phyloP scores from a whole-genome alignment of 1,139 yeast species.

The Saccharomyces pastorianus region DNA sequence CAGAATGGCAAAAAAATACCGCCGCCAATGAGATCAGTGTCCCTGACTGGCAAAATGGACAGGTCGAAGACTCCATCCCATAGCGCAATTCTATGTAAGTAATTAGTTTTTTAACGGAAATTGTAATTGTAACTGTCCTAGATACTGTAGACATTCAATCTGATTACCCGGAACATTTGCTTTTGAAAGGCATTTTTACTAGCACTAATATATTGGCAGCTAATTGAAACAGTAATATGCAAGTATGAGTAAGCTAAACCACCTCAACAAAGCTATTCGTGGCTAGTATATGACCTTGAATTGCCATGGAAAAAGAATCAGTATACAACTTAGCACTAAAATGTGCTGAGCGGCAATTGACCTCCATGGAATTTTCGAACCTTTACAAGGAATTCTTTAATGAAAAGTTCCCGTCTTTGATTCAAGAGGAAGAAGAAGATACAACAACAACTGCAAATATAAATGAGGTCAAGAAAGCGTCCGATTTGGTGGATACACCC shows the following conservation, averaged over 20 bases:
- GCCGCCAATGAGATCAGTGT: constrained; percentile 2
- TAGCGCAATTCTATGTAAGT: not conserved
- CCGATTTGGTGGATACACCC: not conserved
- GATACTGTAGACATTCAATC: not conserved
- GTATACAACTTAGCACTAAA: constrained; percentile 21
- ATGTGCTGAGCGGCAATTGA: constrained; percentile 25
- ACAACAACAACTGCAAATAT: constrained; percentile 2
- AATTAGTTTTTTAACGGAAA: not conserved
- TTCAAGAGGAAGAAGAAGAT: constrained; percentile 17
- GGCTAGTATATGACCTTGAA: not conserved
- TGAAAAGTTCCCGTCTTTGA: constrained; percentile 19
- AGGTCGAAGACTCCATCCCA: not conserved
- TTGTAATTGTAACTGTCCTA: not conserved
- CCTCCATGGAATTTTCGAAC: constrained; percentile 25
- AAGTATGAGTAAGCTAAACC: not conserved
- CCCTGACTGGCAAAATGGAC: constrained; percentile 4
- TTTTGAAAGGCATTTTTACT: not conserved
- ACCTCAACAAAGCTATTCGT: not conserved
- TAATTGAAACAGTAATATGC: not conserved
- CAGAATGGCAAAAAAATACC: constrained; percentile 26
- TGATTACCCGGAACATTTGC: not conserved
- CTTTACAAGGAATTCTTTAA: constrained; percentile 30
- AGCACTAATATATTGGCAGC: not conserved
- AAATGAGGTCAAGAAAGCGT: not conserved
- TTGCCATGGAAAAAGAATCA: constrained; percentile 17